phyloP scores from a whole-genome alignment of 2,329 filamentous ascomycete genomes.

The Aureobasidium sp. region DNA sequence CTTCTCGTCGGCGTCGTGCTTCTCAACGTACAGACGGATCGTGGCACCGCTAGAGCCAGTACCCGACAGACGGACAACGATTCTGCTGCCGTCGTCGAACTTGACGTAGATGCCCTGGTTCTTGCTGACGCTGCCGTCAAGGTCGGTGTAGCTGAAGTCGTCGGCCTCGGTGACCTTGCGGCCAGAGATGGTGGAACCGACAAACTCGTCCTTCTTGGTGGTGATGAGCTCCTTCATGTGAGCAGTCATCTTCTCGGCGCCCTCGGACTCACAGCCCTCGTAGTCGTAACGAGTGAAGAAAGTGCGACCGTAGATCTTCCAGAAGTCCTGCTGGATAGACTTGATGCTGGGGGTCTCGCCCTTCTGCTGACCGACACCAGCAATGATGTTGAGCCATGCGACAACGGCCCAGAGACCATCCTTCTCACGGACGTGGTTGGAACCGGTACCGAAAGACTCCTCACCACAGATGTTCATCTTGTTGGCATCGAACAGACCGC shows the following conservation, averaged over 20 bases:
- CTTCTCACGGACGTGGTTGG: conserved; percentile 98
- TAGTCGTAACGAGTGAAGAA: conserved; percentile 99
- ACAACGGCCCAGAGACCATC: conserved; percentile 96
- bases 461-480: conserved; percentile 98
- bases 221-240: conserved; percentile 72
- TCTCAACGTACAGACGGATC: conserved; percentile 94
- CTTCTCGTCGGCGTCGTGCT: conserved; percentile 73
- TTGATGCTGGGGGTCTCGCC: conserved; percentile 82
- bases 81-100: conserved; percentile 89
- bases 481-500: conserved; percentile 83
- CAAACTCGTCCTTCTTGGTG: conserved; percentile 58
- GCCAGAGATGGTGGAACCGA: conserved; percentile 72
- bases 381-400: conserved; percentile 98
- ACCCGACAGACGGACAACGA: conserved; percentile 88
- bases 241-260: conserved; percentile 80
- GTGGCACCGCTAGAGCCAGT: conserved; percentile 93
- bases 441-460: conserved; percentile 95
- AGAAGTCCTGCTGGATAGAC: conserved; percentile 95
- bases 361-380: conserved; percentile 77
- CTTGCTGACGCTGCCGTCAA: conserved; percentile 91
- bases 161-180: conserved; percentile 82
- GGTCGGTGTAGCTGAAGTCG: conserved; percentile 96
- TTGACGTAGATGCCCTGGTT: conserved; percentile 94
- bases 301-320: conserved; percentile 88
- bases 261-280: conserved; percentile 85